These are phyloP conservation scores for Schizosaccharomyces pombe DNA, from an alignment of 805 yeast species.

Conservation along the genomic window DNA sequence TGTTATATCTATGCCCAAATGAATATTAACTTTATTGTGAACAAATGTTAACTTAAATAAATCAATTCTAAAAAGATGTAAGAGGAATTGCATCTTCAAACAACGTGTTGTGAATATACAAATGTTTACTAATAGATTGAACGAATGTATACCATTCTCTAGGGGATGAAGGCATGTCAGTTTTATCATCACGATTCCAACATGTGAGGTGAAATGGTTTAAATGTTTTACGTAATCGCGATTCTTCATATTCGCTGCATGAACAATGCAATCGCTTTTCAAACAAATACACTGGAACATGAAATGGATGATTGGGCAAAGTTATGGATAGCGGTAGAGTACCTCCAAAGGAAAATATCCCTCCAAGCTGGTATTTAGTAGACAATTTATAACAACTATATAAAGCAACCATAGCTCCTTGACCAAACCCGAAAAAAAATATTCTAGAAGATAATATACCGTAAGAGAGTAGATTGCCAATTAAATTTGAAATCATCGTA, in stretches of 20 bases:
- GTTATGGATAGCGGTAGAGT: background rate
- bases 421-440: slow-evolving; percentile 2
- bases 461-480: background rate
- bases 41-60: too few relatives aligned
- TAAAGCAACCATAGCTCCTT: slow-evolving; percentile 4
- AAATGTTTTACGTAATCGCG: background rate
- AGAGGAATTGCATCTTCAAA: background rate
- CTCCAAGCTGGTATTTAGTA: background rate
- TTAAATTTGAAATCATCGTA: background rate
- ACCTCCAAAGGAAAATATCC: background rate
- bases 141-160: background rate
- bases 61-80: too few relatives aligned
- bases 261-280: background rate
- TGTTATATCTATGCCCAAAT: too few relatives aligned
- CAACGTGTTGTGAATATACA: background rate
- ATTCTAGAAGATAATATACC: background rate
- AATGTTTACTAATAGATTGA: background rate
- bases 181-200: background rate
- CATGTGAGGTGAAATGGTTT: background rate
- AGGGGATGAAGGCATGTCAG: background rate
- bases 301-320: background rate
- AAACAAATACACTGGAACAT: background rate
- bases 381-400: background rate
- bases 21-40: too few relatives aligned
- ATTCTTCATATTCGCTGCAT: background rate